Evolutionary conservation across 2,329 filamentous ascomycete species (phyloP), one percentile per base, ranked within the genome.

Genomic region (Neodidymelliopsis sp.): DNA sequence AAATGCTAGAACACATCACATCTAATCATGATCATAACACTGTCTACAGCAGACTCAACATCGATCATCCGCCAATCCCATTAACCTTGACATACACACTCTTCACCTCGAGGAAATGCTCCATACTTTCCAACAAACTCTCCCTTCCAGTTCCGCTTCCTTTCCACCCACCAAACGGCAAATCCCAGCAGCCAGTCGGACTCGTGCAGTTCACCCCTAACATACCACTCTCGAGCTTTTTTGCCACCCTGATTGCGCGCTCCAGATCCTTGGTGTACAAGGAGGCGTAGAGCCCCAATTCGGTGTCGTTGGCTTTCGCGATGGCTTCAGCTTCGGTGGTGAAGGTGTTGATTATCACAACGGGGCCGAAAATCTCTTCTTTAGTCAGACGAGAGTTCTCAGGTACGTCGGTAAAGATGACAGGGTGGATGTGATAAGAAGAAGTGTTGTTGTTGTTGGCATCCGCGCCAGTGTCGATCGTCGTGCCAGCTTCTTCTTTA

Each of bases 401-500:
- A 10, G 75, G 69, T 4, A 74, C 68, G 38, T 77, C 62, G n/a
- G 72, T 60, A 64, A 80, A 80, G 30, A 81, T 74, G 10, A 76
- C 76, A 1, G 78, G 78, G 46, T 74, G 69, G 18, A 81, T 67
- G 53, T 76, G 78, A 53, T 72, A 74, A 13, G 78, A 76, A n/a
- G 63, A 55, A 3, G 35, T 35, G 13, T 24, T 33, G 69, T 22
- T 31, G 9, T 4, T 70, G 52, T 9, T 27, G 18, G 59, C 49
- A 37, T 64, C 60, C 2, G 39, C 31, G 11, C 74, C 72, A 4
- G 74, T 75, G 8, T 73, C 68, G 2, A 70, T 62, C 2, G 57
- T 60, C 12, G 69, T 50, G 4, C 61, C 72, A 9, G 74, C 76
- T 37, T 76, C 67, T 33, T 69, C 63, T 59, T 76, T 78, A 12